Evolutionary conservation across 1,139 yeast species (phyloP), one percentile per base, ranked within the genome.

Genomic region (Taphrina pruni): DNA sequence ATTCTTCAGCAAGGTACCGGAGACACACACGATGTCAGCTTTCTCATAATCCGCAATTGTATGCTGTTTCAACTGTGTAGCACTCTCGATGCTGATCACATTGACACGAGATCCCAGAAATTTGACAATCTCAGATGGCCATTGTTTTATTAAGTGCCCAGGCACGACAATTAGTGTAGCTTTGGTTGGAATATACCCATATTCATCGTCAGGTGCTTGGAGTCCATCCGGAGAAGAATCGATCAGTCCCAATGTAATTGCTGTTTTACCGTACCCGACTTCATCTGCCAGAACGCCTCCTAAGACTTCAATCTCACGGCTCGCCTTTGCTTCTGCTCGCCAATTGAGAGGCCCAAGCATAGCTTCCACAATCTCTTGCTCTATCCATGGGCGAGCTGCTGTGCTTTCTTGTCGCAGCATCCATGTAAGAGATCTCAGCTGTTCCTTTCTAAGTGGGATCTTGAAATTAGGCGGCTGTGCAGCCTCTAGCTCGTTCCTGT

Each of bases 221-320:
- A 41, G 20, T 54, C 57, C 17, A 11, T 54, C 11, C 5, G 57
- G 57, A 7, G 57, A 54, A 3, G 57, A 60, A 5, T 69, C 71
- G 12, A 69, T 60, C 43, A 69, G 36, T 36, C 71, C 71, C 17
- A 69, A 50, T 11, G 71, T 66, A n/a, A 69, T 66, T 5, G 69
- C 71, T 6, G 71, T 69, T 43, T 69, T 69, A 9, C 71, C 71
- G 21, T 69, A 69, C 11, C 71, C 71, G 9, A 69, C 71, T 41
- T 66, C 60, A 21, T 69, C 71, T 14, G 71, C 71, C 6, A 69
- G 51, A n/a, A 69, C 71, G 11, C 71, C 71, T 20, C 71, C 71
- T 5, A 55, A 46, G 32, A 65, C 66, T 8, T 57, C 14, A 21
- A 69, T 66, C 11, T 55, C 67, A 6, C 71, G 58, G 39, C 55